These are phyloP conservation scores for Boletus insuetus DNA, from an alignment of 768 basidiomycete genomes.

Conservation along the genomic window DNA sequence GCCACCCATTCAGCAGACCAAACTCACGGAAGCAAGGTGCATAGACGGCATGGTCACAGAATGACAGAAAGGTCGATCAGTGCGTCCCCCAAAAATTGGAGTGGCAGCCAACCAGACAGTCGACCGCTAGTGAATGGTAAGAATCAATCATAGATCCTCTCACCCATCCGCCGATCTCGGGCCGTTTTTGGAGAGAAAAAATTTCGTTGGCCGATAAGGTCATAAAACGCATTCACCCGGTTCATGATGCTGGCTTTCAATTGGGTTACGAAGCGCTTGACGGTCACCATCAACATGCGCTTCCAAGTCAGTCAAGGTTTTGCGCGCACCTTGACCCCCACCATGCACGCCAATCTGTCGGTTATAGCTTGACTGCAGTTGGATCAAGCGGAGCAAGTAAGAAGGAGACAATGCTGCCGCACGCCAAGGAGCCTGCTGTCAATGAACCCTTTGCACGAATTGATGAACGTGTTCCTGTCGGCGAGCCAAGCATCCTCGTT, in stretches of 20 bases:
- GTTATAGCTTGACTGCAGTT: background rate
- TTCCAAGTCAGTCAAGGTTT: background rate
- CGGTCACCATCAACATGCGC: conserved; percentile 7
- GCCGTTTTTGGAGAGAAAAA: background rate
- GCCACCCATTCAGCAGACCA: background rate
- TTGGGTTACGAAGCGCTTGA: background rate
- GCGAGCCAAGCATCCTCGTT: background rate
- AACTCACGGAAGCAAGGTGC: background rate
- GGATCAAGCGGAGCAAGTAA: background rate
- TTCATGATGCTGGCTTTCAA: background rate
- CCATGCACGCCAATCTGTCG: background rate
- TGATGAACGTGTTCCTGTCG: conserved; percentile 2
- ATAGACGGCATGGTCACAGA: background rate
- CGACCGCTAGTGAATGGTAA: background rate
- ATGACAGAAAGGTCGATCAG: conserved; percentile 6
- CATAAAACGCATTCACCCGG: background rate
- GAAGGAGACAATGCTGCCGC: background rate
- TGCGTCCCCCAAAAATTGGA: background rate
- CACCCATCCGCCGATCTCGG: conserved; percentile 2
- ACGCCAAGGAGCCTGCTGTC: background rate
- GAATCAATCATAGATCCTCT: background rate
- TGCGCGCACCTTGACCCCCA: background rate
- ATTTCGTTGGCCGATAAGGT: conserved; percentile 2
- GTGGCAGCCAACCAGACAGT: background rate
- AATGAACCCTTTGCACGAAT: background rate